phyloP scores from a whole-genome alignment of 2,329 filamentous ascomycete genomes.

The Penicillium italicum region DNA sequence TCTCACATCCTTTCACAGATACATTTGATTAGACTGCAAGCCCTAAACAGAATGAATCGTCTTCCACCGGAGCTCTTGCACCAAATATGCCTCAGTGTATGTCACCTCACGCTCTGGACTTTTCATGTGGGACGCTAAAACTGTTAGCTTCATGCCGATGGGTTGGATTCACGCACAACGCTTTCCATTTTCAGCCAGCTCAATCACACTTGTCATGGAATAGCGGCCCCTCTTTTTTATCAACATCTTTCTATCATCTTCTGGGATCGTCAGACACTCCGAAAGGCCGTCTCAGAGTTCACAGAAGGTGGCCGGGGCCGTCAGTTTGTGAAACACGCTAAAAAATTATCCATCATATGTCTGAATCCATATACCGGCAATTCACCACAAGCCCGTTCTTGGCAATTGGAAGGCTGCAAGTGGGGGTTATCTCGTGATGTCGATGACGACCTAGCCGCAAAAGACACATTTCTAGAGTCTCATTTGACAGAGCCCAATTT shows the following conservation, averaged over 20 bases:
- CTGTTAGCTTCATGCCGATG: neutral
- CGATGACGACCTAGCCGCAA: neutral
- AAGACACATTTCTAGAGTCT: conserved; percentile 4
- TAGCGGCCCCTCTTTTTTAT: neutral
- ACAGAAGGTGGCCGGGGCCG: neutral
- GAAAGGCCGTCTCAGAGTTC: neutral
- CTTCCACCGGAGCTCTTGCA: neutral
- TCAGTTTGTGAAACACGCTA: conserved; percentile 4
- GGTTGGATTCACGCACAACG: neutral
- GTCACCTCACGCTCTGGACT: neutral
- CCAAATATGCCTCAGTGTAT: neutral
- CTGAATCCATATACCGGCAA: neutral
- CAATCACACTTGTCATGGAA: neutral
- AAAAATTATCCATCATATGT: conserved; percentile 1
- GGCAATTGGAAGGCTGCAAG: neutral
- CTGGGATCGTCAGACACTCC: neutral
- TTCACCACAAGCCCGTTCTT: neutral
- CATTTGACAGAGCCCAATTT: neutral
- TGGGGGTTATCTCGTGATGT: neutral
- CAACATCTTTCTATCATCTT: neutral
- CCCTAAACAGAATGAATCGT: neutral
- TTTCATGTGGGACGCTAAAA: neutral
- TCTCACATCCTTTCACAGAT: no score
- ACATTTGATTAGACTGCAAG: neutral
- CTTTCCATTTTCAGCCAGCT: neutral